Percentiles rank a stretch among this genome's conserved stretches.
These are phyloP conservation scores for Chaetomium olivaceum DNA, from an alignment of 2,329 filamentous ascomycete species.

Conservation along the genomic window DNA sequence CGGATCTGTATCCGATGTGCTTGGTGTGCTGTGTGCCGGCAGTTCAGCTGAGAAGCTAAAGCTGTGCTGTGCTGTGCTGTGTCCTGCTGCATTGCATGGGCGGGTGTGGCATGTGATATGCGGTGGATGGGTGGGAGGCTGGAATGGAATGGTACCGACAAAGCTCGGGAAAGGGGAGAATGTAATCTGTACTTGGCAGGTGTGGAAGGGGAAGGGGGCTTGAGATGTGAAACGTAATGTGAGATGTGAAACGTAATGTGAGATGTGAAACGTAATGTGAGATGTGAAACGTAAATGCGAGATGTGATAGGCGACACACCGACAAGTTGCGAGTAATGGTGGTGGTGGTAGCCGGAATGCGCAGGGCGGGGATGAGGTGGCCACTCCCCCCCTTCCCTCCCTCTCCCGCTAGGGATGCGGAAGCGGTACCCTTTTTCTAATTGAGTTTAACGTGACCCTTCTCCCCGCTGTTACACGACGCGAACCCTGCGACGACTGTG, in stretches of 20 bases:
- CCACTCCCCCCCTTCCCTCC: background rate
- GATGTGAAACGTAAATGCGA: background rate
- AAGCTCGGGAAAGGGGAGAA: background rate
- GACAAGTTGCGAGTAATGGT: background rate
- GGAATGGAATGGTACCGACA: background rate
- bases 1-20: background rate
- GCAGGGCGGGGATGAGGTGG: background rate
- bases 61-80: background rate
- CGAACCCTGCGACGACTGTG: background rate
- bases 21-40: background rate
- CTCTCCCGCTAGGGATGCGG: background rate
- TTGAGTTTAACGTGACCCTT: background rate
- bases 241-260: slow-evolving; percentile 1
- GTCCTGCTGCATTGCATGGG: background rate
- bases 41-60: background rate
- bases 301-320: slow-evolving; percentile 1
- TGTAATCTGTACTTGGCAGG: background rate
- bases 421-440: slow-evolving; percentile 3
- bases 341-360: background rate
- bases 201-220: background rate
- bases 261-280: slow-evolving; percentile 4
- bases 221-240: background rate
- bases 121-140: background rate
- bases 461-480: background rate
- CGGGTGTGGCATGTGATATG: background rate